These are phyloP conservation scores for Pichia sp. DNA, from an alignment of 1,139 yeast species.

Conservation along the genomic window DNA sequence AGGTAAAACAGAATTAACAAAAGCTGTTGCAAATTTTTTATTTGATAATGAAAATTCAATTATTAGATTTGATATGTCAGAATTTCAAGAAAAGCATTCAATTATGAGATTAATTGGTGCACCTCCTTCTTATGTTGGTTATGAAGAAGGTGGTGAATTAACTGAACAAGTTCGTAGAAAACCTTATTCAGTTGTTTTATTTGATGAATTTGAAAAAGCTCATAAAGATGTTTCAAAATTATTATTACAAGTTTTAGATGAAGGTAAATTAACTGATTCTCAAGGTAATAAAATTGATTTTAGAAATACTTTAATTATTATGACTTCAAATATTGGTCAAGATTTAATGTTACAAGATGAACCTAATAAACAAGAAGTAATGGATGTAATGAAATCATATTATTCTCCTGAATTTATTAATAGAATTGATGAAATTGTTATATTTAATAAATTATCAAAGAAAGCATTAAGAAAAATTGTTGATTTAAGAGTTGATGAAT, in stretches of 20 bases:
- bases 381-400: constrained; percentile 58
- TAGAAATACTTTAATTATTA: constrained; percentile 89
- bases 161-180: constrained; percentile 94
- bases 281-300: constrained; percentile 93
- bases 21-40: constrained; percentile 82
- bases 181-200: constrained; percentile 86
- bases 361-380: constrained; percentile 49
- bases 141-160: constrained; percentile 91
- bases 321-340: constrained; percentile 97
- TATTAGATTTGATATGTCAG: constrained; percentile 93
- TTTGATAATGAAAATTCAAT: constrained; percentile 85
- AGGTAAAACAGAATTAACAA: constrained; percentile 93
- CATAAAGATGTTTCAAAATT: constrained; percentile 90
- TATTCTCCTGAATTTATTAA: constrained; percentile 95
- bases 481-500: constrained; percentile 74
- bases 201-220: constrained; percentile 96
- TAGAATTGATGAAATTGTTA: constrained; percentile 83
- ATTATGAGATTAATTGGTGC: constrained; percentile 90
- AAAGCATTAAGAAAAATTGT: constrained; percentile 69
- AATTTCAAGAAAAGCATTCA: constrained; percentile 91
- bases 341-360: constrained; percentile 71
- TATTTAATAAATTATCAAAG: constrained; percentile 83
- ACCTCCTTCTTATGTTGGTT: constrained; percentile 97
- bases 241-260: constrained; percentile 86
- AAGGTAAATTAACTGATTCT: constrained; percentile 88